Conservation (phyloP, 768 basidiomycete species). For the Termitomyces sp. region DNA sequence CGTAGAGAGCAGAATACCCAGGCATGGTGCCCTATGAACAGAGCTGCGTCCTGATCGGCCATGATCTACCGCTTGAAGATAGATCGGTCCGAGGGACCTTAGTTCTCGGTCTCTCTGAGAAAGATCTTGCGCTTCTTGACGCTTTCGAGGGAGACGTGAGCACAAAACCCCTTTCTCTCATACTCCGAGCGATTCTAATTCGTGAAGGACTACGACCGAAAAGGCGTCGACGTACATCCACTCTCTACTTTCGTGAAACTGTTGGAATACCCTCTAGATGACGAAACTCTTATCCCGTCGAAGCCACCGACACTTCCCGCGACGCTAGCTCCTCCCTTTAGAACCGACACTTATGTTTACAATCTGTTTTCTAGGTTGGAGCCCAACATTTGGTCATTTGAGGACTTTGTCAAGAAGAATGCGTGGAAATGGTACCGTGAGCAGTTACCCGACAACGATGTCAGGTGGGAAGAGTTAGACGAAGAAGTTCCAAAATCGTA, state of each 20-base stretch:
- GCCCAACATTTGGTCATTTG: conserved; percentile 71
- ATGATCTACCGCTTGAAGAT: conserved; percentile 54
- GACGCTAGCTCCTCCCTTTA: conserved; percentile 24
- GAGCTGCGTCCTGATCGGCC: conserved; percentile 40
- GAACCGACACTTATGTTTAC: conserved; percentile 78
- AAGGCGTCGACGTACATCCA: conserved; percentile 47
- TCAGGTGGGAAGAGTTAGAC: conserved; percentile 47
- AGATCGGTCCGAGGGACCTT: conserved; percentile 72
- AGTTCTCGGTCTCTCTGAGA: conserved; percentile 61
- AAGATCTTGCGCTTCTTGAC: conserved; percentile 69
- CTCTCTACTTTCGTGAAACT: conserved; percentile 38
- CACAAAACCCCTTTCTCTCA: conserved; percentile 1
- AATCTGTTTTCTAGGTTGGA: conserved; percentile 37
- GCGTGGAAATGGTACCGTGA: conserved; percentile 73
- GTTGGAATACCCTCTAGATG: conserved; percentile 23
- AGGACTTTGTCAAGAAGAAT: conserved; percentile 71
- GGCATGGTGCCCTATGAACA: conserved; percentile 62
- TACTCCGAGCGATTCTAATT: neutral
- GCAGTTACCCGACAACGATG: conserved; percentile 29
- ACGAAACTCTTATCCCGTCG: conserved; percentile 32
- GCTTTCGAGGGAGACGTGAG: conserved; percentile 76
- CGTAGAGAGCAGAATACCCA: conserved; percentile 72
- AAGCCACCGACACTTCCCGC: conserved; percentile 37
- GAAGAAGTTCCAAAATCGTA: conserved; percentile 23
- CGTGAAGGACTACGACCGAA: conserved; percentile 66